A percentile compares a stretch with the other conserved stretches of the same genome.
Evolutionary conservation across 208 protist species (phyloP).

Genomic region (Wallacemonas sp.): DNA sequence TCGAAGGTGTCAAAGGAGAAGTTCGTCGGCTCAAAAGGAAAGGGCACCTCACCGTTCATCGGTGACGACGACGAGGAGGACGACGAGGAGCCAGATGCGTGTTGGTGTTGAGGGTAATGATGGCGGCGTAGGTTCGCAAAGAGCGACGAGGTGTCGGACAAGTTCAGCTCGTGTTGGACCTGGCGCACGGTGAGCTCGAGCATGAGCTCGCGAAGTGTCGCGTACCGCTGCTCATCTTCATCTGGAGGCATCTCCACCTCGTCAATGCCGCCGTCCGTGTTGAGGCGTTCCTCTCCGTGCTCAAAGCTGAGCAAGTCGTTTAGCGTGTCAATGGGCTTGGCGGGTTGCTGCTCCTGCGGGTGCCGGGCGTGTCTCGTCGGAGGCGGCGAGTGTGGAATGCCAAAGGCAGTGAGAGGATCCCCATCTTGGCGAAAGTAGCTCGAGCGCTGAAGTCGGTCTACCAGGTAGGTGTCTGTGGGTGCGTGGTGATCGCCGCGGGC

Average conservation of each 20-base stretch:
- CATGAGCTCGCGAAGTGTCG: slow-evolving; percentile 17
- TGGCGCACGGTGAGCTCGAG: background rate
- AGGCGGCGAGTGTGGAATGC: too few species aligned
- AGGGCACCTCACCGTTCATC: background rate
- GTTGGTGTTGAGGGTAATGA: too few species aligned
- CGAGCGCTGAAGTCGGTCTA: too few species aligned
- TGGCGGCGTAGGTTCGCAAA: too few species aligned
- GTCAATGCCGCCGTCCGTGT: background rate
- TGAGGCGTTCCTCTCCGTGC: background rate
- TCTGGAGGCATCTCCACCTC: background rate
- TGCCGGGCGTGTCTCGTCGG: background rate
- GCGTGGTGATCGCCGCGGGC: too few species aligned
- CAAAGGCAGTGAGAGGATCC: too few species aligned
- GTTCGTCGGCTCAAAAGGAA: background rate
- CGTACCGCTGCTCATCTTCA: background rate
- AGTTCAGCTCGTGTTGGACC: background rate
- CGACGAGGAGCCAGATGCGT: too few species aligned
- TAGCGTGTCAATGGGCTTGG: background rate
- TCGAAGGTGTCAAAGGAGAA: slow-evolving; percentile 14
- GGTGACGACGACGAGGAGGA: background rate
- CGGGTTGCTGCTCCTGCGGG: too few species aligned
- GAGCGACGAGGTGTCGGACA: background rate
- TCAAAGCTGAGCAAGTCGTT: background rate
- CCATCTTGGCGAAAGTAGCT: too few species aligned
- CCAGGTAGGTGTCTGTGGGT: too few species aligned